Base-by-base conservation (phyloP, 495 filamentous ascomycete genomes). In the Pyrenopolyporus hunteri region DNA sequence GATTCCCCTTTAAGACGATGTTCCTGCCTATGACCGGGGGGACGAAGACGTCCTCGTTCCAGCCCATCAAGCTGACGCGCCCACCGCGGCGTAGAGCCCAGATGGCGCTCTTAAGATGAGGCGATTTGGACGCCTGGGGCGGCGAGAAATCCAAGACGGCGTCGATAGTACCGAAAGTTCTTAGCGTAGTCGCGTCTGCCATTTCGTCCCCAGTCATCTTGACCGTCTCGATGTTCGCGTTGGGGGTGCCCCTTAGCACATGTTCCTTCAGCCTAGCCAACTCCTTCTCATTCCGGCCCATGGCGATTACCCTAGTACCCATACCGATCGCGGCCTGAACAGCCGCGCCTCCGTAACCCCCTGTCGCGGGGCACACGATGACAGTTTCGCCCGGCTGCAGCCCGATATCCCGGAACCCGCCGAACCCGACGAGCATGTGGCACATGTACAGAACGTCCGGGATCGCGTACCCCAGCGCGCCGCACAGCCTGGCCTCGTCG, bases 321-420 rank as follows among this genome's bases (percentile, higher is more conserved):
- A 84, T 76, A 2, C 80, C 78, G 0, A 79, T 55, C 0, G 83
- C 82, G 6, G 78, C 65, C 1, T 67, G 52, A 0, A 83, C 79
- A 4, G 77, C 80, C 0, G 72, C 74, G 7, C 80, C 74, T 2
- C 80, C 75, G 49, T 73, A 86, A 2, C 50, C 51, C 0, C 80
- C 82, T 0, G 81, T 85, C 1, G 81, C 82, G 0, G 83, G 83
- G 0, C 71, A 71, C 4, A 85, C 63, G 47, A 86, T 72, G 10
- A 86, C 65, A 0, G 73, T 75, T 58, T 86, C 79, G 7, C 83
- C 83, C 0, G 82, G 69, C 61, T 77, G 68, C 0, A 88, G 54
- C 7, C 74, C 63, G n/a, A 83, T 77, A 17, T 76, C 76, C 1
- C 70, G 60, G 2, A 87, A 61, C 1, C 83, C 83, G 6, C 80